Base-by-base conservation (phyloP, 345 rosid genomes). In the Sonneratia caseolaris region DNA sequence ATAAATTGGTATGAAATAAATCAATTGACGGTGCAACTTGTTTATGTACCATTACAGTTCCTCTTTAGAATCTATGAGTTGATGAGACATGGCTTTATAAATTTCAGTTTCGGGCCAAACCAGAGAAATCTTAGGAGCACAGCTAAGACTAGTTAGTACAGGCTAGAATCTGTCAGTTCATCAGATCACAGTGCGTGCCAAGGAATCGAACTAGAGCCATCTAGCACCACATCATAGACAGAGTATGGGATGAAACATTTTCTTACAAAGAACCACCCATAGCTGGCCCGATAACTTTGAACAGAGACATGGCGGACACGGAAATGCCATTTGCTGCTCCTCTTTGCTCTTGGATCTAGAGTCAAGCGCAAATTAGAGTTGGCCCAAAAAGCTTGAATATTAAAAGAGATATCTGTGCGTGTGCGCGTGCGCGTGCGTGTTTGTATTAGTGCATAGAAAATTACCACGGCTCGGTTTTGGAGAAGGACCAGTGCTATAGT, bases 291-390 rank as follows among this genome's bases (percentile, higher is more conserved):
- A 77, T 32, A 40, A 85, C 89, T 75, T 85, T 85, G 77, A 82
- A 85, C n/a, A 85, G 73, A 59, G 86, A 85, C 86, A 83, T 83
- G 5, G 81, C 81, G 47, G 84, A 57, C 77, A 85, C 80, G n/a
- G 89, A 78, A 70, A 83, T 75, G 35, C 89, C 86, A 55, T 83
- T 85, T 15, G 89, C 89, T n/a, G 84, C 85, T 70, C 89, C 89
- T 72, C 89, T 78, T 70, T 81, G 89, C 24, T 80, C 74, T 69
- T 83, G 89, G 45, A 72, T 22, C 89, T 59, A n/a, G 37, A 22
- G 27, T 21, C n/a, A 32, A 47, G 57, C 9, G 0, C 43, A 70
- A 22, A 37, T 2, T 21, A 6, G 9, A 22, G 55, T 15, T 8
- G 37, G 43, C 19, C 45, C 42, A 38, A 69, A 32, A 32, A 62